Conservation (phyloP, 345 rosid genomes). For the Eucalyptus sp. region DNA sequence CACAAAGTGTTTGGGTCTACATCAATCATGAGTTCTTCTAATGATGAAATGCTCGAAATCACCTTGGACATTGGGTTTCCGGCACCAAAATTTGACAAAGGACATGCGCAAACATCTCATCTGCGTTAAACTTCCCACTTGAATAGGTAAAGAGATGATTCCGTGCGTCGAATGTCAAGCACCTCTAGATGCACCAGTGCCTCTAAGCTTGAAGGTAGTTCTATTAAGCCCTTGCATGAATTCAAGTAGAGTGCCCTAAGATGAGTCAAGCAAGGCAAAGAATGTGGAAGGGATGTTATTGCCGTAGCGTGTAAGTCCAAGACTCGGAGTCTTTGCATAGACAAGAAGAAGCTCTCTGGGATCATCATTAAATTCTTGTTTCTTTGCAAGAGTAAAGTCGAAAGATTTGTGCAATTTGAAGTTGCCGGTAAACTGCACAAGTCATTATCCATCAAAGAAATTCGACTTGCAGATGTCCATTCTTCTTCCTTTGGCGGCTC, state of each 20-base stretch:
- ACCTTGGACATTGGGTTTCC: neutral
- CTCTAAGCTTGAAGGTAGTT: constrained; percentile 1
- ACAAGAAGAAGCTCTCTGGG: neutral
- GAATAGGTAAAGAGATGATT: neutral
- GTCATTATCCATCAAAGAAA: constrained; percentile 7
- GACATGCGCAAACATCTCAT: neutral
- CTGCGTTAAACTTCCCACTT: neutral
- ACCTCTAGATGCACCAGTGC: neutral
- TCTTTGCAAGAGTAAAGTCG: no score
- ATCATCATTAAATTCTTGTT: neutral
- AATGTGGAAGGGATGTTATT: constrained; percentile 1
- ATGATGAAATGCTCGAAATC: neutral
- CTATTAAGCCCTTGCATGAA: neutral
- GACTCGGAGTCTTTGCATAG: constrained; percentile 7
- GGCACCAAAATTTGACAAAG: neutral
- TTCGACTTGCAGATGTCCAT: neutral
- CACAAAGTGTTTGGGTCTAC: neutral
- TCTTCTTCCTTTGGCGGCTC: neutral
- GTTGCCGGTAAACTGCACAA: neutral
- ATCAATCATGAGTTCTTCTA: neutral
- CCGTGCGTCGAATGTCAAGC: neutral
- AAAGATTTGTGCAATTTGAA: neutral
- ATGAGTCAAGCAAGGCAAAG: neutral
- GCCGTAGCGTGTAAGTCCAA: neutral
- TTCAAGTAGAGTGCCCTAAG: constrained; percentile 10